Base-by-base conservation (phyloP, 352 stramenopile genomes). In the Globisporangium splendens region DNA sequence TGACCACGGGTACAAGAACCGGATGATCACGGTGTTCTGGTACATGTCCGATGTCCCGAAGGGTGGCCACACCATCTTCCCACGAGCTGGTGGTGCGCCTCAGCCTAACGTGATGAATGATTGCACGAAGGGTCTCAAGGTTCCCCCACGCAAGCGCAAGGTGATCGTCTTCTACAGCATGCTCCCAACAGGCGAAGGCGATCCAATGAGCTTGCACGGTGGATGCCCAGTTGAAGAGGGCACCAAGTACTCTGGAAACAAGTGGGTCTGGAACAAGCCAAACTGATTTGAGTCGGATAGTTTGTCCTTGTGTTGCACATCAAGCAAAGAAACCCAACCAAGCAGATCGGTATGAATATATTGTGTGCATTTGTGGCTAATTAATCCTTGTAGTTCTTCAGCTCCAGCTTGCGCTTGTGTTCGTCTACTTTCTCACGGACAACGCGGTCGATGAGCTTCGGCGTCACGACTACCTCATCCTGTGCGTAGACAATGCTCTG, bases 251-350 rank as follows among this genome's bases (percentile, higher is more conserved):
- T 88, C 80, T 8, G 80, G 74, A 50, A 93, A 93, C 75, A 91
- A 93, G 66, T 93, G 83, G 79, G 72, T 93, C 59, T 91, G 83
- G 83, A 91, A 91, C 78, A 91, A 91, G 56, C 77, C 82, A 17
- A 28, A 47, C 14, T 48, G 24, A 42, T 14, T 50, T 11, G 21
- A 17, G 28, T 35, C 10, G 5, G 0, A 10, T 10, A 8, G 7
- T 35, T 35, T 11, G 28, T 8, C 28, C 28, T 11, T 35, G 8
- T 35, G 28, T 35, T 35, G n/a, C n/a, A 6, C 28, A 35, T 35
- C 28, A 35, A 35, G 28, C 28, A 35, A 35, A 10, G 5, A 35
- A 35, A 35, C 10, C 28, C 10, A 35, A 35, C 28, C 28, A 4
- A 35, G 5, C 28, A 35, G 28, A 35, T 35, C 10, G 28, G 5